phyloP scores from a whole-genome alignment of 176 grass and related monocot species.

The Ensete ventricosum region DNA sequence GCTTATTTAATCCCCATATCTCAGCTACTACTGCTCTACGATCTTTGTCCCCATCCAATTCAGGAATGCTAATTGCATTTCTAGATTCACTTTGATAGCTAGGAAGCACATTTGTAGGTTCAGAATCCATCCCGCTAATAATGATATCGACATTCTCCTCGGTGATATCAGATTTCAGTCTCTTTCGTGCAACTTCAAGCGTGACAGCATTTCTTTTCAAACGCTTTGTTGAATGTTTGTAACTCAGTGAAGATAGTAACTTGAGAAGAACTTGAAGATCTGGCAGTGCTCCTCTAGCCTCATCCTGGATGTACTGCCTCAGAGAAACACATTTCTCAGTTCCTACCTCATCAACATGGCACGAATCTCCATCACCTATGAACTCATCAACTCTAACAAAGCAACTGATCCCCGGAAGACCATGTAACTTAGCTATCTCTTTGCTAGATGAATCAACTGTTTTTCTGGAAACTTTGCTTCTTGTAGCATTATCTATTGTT shows the following conservation, averaged over 20 bases:
- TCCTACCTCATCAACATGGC: constrained; percentile 24
- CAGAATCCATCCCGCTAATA: constrained; percentile 57
- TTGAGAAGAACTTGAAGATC: constrained; percentile 90
- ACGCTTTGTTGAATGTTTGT: constrained; percentile 33
- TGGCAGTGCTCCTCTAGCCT: constrained; percentile 54
- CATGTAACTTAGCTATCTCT: constrained; percentile 15
- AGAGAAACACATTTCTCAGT: constrained; percentile 49
- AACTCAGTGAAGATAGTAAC: constrained; percentile 60
- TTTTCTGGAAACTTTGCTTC: constrained; percentile 16
- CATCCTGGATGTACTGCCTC: constrained; percentile 68
- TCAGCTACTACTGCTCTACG: constrained; percentile 29
- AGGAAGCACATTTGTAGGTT: constrained; percentile 9
- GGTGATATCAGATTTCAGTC: constrained; percentile 30
- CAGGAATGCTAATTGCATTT: constrained; percentile 27
- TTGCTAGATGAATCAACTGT: constrained; percentile 22
- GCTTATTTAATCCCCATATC: constrained; percentile 65
- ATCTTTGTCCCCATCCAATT: constrained; percentile 24
- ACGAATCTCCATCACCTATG: constrained; percentile 16
- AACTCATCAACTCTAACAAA: constrained; percentile 26
- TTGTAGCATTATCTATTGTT: constrained; percentile 34
- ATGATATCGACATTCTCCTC: constrained; percentile 46
- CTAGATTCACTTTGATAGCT: constrained; percentile 16
- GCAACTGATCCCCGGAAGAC: constrained; percentile 35
- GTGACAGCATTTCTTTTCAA: constrained; percentile 32
- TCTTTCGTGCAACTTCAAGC: constrained; percentile 51